Percentiles rank a stretch among this genome's conserved stretches.
Evolutionary conservation across 805 yeast genomes (phyloP).

Genomic region (Ogataea polymorpha): DNA sequence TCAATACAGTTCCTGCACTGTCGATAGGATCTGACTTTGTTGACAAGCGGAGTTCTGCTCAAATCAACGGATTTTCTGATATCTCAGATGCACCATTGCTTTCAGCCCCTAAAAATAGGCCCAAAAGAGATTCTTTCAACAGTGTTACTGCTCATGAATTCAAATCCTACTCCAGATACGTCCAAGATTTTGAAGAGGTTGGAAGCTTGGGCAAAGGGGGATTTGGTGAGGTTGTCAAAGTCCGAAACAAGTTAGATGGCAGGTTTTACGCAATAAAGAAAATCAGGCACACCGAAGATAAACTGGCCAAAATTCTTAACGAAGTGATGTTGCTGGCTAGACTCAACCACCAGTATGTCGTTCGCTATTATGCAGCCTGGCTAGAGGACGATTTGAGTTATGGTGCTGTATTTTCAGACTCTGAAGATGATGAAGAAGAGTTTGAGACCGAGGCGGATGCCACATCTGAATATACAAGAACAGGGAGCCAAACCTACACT

Average conservation of each 20-base stretch:
- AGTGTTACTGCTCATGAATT: slow-evolving; percentile 19
- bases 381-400: slow-evolving; percentile 62
- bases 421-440: slow-evolving; percentile 21
- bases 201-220: slow-evolving; percentile 92
- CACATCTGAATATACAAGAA: slow-evolving; percentile 21
- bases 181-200: slow-evolving; percentile 91
- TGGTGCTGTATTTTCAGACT: slow-evolving; percentile 15
- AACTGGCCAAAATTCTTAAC: slow-evolving; percentile 74
- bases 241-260: slow-evolving; percentile 89
- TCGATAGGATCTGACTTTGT: slow-evolving; percentile 6
- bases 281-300: slow-evolving; percentile 76
- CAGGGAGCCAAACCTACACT: slow-evolving; percentile 39
- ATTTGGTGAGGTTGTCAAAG: slow-evolving; percentile 98
- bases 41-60: neutral
- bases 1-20: slow-evolving; percentile 35
- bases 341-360: slow-evolving; percentile 92
- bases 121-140: slow-evolving; percentile 31
- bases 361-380: slow-evolving; percentile 97
- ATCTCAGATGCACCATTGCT: slow-evolving; percentile 19
- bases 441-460: slow-evolving; percentile 33
- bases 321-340: slow-evolving; percentile 93
- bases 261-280: slow-evolving; percentile 93
- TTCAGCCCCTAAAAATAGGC: slow-evolving; percentile 9
- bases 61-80: slow-evolving; percentile 18
- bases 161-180: slow-evolving; percentile 62